phyloP scores from a whole-genome alignment of 768 basidiomycete genomes.

The Pulveroboletus sp. region DNA sequence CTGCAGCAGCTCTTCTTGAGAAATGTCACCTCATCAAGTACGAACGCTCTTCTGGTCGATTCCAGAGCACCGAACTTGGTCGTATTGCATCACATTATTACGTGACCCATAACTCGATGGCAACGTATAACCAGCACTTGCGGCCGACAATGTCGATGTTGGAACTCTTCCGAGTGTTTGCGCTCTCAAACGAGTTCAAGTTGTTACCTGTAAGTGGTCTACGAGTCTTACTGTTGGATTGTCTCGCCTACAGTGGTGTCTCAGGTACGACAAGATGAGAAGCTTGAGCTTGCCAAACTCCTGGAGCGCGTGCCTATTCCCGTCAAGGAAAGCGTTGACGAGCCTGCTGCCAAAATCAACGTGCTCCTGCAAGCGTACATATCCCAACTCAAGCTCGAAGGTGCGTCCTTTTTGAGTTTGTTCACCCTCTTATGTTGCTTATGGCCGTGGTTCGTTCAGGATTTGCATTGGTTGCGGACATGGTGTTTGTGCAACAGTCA shows the following conservation, averaged over 20 bases:
- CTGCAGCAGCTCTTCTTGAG: conserved; percentile 88
- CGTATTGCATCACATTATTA: conserved; percentile 95
- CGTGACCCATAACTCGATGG: conserved; percentile 93
- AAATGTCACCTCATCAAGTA: conserved; percentile 95
- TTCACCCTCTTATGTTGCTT: neutral
- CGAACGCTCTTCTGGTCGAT: conserved; percentile 79
- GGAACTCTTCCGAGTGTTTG: conserved; percentile 94
- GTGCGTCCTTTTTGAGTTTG: conserved; percentile 27
- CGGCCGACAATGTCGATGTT: conserved; percentile 80
- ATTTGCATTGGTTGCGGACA: conserved; percentile 82
- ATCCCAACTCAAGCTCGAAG: conserved; percentile 89
- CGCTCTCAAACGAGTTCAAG: conserved; percentile 93
- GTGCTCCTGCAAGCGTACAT: conserved; percentile 93
- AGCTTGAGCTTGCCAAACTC: conserved; percentile 83
- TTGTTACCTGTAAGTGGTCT: conserved; percentile 59
- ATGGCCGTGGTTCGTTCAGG: conserved; percentile 34
- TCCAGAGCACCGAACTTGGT: conserved; percentile 91
- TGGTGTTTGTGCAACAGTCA: conserved; percentile 97
- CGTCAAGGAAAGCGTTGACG: conserved; percentile 94
- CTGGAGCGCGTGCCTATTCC: conserved; percentile 95
- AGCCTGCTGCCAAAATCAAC: conserved; percentile 96
- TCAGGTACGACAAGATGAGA: conserved; percentile 71
- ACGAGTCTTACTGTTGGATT: conserved; percentile 1
- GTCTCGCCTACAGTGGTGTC: neutral
- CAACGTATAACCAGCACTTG: conserved; percentile 92